Evolutionary conservation across 768 basidiomycete genomes (phyloP).

Genomic region (Termitomyces heimii): DNA sequence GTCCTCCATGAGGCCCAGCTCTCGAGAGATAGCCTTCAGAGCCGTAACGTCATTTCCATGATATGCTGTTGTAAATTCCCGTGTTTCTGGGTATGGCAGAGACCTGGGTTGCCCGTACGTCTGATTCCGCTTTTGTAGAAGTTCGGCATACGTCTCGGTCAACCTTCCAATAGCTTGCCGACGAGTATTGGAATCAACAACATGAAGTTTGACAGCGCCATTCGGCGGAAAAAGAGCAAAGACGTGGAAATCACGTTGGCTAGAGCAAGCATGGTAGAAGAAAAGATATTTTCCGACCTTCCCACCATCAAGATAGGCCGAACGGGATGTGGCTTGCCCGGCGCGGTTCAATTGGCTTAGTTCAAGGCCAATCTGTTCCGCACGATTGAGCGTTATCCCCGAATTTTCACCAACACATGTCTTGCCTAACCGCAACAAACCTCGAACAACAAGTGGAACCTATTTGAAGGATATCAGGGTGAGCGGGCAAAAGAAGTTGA

Average conservation of each 20-base stretch:
- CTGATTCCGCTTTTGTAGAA: slow-evolving; percentile 44
- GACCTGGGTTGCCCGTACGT: slow-evolving; percentile 36
- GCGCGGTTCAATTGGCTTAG: slow-evolving; percentile 73
- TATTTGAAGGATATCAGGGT: slow-evolving; percentile 20
- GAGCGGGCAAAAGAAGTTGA: neutral
- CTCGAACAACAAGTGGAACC: slow-evolving; percentile 82
- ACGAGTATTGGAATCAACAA: slow-evolving; percentile 87
- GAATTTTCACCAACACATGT: slow-evolving; percentile 65
- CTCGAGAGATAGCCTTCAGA: slow-evolving; percentile 81
- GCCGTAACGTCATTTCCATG: slow-evolving; percentile 76
- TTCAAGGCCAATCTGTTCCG: slow-evolving; percentile 78
- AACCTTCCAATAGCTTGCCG: slow-evolving; percentile 78
- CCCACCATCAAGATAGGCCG: slow-evolving; percentile 72
- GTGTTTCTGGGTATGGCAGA: slow-evolving; percentile 57
- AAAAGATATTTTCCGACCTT: slow-evolving; percentile 71
- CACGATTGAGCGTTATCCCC: slow-evolving; percentile 72
- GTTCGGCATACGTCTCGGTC: slow-evolving; percentile 65
- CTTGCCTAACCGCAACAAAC: slow-evolving; percentile 78
- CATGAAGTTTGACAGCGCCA: slow-evolving; percentile 67
- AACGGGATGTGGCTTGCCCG: slow-evolving; percentile 47
- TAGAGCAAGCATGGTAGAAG: slow-evolving; percentile 81
- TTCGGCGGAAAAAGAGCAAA: slow-evolving; percentile 82
- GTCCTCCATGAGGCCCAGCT: slow-evolving; percentile 71
- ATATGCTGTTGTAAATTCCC: slow-evolving; percentile 65
- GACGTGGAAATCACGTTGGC: slow-evolving; percentile 71